Evolutionary conservation across 768 basidiomycete species (phyloP), one percentile per base, ranked within the genome.

Genomic region (Lactarius akahatsu): DNA sequence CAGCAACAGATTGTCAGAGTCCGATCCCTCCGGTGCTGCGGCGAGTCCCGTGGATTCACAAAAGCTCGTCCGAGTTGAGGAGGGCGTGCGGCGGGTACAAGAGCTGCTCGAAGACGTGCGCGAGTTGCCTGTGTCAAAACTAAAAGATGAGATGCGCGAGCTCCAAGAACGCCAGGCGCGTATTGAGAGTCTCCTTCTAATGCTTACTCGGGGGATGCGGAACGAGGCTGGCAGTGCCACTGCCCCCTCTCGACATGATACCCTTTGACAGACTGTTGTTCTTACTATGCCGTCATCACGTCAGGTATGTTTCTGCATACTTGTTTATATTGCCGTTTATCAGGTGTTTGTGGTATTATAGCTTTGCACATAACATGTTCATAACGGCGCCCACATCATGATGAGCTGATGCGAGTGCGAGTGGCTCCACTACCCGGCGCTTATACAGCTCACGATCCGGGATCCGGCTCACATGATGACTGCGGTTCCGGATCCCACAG

Each of bases 121-220:
- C 36, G 80, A 83, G 52, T 69, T 91, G 68, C 90, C 91, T 8
- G 83, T 91, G 23, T 80, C 83, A 41, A 82, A 77, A 68, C 77
- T 94, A 43, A 88, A 85, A 75, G 88, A 89, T 2, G 91, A 94
- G 75, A 89, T 94, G 84, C 91, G 86, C 73, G 92, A 93, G 73
- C 75, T 93, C 34, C 89, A 90, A 74, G 76, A 90, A 64, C 87
- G 89, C 56, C 91, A 92, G 77, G 85, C 86, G 20, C 83, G 91
- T 43, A 93, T 93, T 68, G 91, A 93, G 75, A 83, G 83, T 59
- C 77, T 93, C 52, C 70, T 93, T 50, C 73, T 91, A 60, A 83
- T 83, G 76, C 79, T 93, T 67, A 90, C 90, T 8, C 80, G 87
- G 54, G 85, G 85, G 0, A 85, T 86, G 85, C 78, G 87, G 66